Percentiles rank a stretch among this genome's conserved stretches.
Evolutionary conservation across 306 rosid species (phyloP).

Genomic region (Canavalia ensiformis): DNA sequence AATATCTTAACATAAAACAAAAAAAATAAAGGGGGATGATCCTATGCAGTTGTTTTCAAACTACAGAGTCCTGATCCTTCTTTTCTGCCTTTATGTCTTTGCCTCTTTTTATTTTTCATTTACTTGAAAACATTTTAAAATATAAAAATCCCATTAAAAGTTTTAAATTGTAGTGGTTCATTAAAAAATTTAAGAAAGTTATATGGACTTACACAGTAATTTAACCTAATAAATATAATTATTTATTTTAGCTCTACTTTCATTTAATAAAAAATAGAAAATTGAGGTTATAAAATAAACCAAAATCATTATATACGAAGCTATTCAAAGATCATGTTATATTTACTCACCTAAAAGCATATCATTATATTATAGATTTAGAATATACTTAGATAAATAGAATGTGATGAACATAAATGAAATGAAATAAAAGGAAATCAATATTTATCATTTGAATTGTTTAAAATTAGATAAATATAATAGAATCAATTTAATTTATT

Average conservation of each 20-base stretch:
- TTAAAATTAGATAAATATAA: not conserved
- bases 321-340: not conserved
- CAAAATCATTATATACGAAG: not conserved
- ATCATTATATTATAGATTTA: not conserved
- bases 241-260: not conserved
- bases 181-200: not conserved
- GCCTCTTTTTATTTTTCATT: not conserved
- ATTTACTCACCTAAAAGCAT: not conserved
- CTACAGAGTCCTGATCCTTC: not conserved
- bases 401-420: not conserved
- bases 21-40: not conserved
- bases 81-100: not conserved
- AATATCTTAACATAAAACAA: slow-evolving; percentile 8
- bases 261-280: not conserved
- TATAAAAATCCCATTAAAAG: not conserved
- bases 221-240: not conserved
- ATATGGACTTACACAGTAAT: not conserved
- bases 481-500: not conserved
- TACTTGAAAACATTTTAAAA: slow-evolving; percentile 5
- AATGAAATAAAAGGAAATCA: not conserved
- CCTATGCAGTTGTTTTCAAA: not conserved
- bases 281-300: not conserved
- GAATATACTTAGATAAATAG: not conserved
- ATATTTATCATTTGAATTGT: not conserved
- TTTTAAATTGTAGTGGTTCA: not conserved